Evolutionary conservation across 345 rosid genomes (phyloP).

Genomic region (Gossypium bickii): DNA sequence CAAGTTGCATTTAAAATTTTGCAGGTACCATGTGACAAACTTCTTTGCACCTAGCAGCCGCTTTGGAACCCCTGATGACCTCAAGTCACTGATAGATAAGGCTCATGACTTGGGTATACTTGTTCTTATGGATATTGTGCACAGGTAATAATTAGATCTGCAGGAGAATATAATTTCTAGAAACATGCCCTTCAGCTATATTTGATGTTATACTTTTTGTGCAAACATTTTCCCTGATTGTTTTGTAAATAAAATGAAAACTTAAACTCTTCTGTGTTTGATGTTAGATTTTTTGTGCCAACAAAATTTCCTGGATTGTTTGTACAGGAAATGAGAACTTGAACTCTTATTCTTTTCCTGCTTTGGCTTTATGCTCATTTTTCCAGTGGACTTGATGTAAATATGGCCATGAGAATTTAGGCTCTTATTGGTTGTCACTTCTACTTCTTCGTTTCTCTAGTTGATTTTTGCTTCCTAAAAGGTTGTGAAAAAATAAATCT

Average conservation of each 20-base stretch:
- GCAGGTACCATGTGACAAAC: constrained; percentile 95
- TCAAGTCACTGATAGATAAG: constrained; percentile 88
- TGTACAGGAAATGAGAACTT: neutral
- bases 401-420: neutral
- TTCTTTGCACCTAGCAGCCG: constrained; percentile 98
- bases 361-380: neutral
- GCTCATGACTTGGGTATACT: constrained; percentile 93
- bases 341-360: neutral
- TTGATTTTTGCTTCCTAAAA: neutral
- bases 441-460: neutral
- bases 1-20: constrained; percentile 27
- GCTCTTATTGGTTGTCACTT: neutral
- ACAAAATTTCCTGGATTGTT: neutral
- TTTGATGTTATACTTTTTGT: neutral
- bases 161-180: constrained; percentile 7
- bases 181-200: constrained; percentile 10
- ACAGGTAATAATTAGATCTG: constrained; percentile 53
- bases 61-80: constrained; percentile 96
- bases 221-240: neutral
- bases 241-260: neutral
- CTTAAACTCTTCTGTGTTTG: neutral
- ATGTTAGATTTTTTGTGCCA: neutral
- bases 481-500: neutral
- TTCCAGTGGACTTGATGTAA: constrained; percentile 1
- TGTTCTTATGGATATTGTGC: constrained; percentile 99